These are phyloP conservation scores for Coelastrella sp. DNA, from an alignment of 139 green algal genomes.

Conservation along the genomic window DNA sequence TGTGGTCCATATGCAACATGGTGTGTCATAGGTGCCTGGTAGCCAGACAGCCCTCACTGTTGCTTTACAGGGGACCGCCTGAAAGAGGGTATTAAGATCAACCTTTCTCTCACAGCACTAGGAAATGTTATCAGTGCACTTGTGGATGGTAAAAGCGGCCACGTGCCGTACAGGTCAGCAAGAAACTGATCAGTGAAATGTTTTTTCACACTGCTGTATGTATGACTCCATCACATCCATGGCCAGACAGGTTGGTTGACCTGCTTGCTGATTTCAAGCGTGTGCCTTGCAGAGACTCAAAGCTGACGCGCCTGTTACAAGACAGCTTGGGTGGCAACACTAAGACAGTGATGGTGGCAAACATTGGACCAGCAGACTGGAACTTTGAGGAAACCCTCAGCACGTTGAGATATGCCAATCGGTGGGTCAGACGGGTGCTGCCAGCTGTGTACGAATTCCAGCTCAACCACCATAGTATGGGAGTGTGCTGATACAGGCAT, in stretches of 20 bases:
- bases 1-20: too few species aligned
- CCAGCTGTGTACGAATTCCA: too few species aligned
- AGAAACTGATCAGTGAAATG: too few species aligned
- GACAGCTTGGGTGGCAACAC: slow-evolving; percentile 88
- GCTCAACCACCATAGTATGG: too few species aligned
- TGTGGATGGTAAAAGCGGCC: slow-evolving; percentile 75
- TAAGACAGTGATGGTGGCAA: slow-evolving; percentile 89
- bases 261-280: too few species aligned
- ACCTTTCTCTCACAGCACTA: slow-evolving; percentile 87
- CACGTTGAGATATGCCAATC: slow-evolving; percentile 73
- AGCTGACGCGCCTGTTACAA: slow-evolving; percentile 92
- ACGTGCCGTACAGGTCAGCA: slow-evolving; percentile 71
- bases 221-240: too few species aligned
- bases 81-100: slow-evolving; percentile 91
- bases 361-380: slow-evolving; percentile 84
- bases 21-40: too few species aligned
- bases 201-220: too few species aligned
- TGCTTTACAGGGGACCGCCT: slow-evolving; percentile 77
- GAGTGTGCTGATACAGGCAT: too few species aligned
- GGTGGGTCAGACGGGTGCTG: neutral
- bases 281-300: slow-evolving; percentile 81
- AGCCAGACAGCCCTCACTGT: too few species aligned
- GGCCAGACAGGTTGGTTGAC: too few species aligned
- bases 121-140: slow-evolving; percentile 88
- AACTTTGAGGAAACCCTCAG: slow-evolving; percentile 89